Evolutionary conservation across 805 yeast species (phyloP), one percentile per base, ranked within the genome.

Genomic region (Candida vaughaniae): DNA sequence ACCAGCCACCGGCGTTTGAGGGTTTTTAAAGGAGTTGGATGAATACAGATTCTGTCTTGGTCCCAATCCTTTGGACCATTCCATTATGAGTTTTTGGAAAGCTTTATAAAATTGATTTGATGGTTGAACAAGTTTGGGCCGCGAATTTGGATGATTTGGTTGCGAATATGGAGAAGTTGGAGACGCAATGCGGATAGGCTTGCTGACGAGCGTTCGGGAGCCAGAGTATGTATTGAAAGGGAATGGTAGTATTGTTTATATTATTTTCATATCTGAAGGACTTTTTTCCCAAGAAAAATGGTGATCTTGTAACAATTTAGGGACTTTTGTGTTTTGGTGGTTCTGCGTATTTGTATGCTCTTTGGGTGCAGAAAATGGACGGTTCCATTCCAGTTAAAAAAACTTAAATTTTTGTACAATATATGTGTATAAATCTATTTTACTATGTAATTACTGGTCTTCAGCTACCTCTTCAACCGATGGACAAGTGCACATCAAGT

Each of bases 401-500:
- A n/a, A n/a, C n/a, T n/a, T n/a, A n/a, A n/a, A n/a, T n/a, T n/a
- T n/a, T n/a, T n/a, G n/a, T n/a, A n/a, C n/a, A n/a, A 10, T 20
- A 10, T 20, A 20, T 10, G 6, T 20, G 23, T 18, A 17, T 20
- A 7, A 20, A 20, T 20, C 23, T 20, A 20, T 20, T 7, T 10
- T 20, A 15, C 16, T 26, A 10, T 31, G 11, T 10, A 22, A n/a
- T 20, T 31, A 36, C 39, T 46, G 50, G 26, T 42, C 48, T n/a
- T 44, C 60, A 11, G 78, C 85, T 46, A 82, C 74, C 46, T 84
- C 90, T 55, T 84, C 91, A 28, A 85, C 91, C 3, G 84, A 72
- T 22, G 93, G 93, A 67, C 99, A 91, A 17, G 96, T 89, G 69
- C 99, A 93, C 62, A 90, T 71, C 62, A 91, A 73, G 65, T 93